Base-by-base conservation (phyloP, 257 asterid genomes). In the Vinca minor region DNA sequence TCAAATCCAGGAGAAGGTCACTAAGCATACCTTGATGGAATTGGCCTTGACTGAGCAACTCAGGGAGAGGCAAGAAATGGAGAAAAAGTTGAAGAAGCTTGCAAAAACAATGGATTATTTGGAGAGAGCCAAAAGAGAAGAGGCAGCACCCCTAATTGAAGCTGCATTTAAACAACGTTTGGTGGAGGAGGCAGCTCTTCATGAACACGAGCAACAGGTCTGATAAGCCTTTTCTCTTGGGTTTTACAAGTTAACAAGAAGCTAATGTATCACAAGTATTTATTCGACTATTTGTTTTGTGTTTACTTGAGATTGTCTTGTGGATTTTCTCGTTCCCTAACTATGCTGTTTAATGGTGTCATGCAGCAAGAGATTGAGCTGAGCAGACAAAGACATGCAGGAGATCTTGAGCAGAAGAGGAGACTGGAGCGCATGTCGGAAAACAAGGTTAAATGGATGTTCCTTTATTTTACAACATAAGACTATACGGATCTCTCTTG, bases 41-140 rank as follows among this genome's bases (percentile, higher is more conserved):
- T 74, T 82, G 64, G 95, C 89, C 60, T 78, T 64, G 70, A 85
- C 71, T 62, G 95, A 88, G 79, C 95, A 88, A 76, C 78, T 82
- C 42, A 82, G 84, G 78, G 98, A 88, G 82, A 88, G 86, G 73
- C 90, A 82, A 69, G 95, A 85, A 69, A 86, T 80, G 96, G 96
- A 91, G 84, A 88, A 86, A 62, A 85, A 82, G 68, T 64, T 91
- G 44, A 89, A 73, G 79, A 86, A 78, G 74, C 88, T 85, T 55
- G 94, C 74, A 54, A 88, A 88, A 73, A 86, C 85, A 38, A 86
- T 91, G 96, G 96, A 91, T 78, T 74, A 86, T 74, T 65, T 88
- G 75, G 98, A 85, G 83, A 83, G 98, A 77, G 98, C 98, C 20
- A 91, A 82, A 81, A 75, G 95, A 64, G 96, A 91, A 76, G 98